Conservation (phyloP, 1,139 yeast genomes). For the Suhomyces wounanorum region DNA sequence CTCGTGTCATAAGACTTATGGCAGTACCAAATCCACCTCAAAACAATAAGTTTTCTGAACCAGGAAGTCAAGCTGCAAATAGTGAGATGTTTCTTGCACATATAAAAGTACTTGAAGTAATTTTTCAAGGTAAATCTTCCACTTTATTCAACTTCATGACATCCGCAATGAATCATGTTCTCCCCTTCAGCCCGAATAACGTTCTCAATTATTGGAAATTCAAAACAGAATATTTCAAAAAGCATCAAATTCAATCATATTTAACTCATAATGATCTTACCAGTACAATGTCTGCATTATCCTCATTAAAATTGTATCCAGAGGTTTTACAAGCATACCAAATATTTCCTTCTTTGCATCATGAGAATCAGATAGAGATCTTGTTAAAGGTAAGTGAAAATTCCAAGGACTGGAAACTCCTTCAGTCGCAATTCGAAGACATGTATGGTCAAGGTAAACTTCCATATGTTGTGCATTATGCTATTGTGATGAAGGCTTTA, state of each 20-base stretch:
- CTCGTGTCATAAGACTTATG: slow-evolving; percentile 22
- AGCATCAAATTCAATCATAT: not conserved
- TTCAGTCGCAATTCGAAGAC: slow-evolving; percentile 64
- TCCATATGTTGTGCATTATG: slow-evolving; percentile 61
- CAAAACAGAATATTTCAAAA: slow-evolving; percentile 18
- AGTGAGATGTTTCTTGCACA: slow-evolving; percentile 14
- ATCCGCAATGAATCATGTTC: slow-evolving; percentile 23
- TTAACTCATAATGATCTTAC: slow-evolving; percentile 27
- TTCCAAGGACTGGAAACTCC: slow-evolving; percentile 55
- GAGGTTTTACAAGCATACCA: slow-evolving; percentile 31
- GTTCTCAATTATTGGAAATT: slow-evolving; percentile 30
- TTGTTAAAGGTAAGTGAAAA: slow-evolving; percentile 53
- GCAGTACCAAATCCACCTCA: slow-evolving; percentile 15
- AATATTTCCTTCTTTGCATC: slow-evolving; percentile 27
- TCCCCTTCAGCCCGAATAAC: slow-evolving; percentile 22
- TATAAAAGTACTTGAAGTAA: slow-evolving; percentile 9
- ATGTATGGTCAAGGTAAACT: slow-evolving; percentile 58
- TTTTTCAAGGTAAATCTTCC: slow-evolving; percentile 5
- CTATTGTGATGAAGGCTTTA: slow-evolving; percentile 64
- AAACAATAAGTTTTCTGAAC: not conserved
- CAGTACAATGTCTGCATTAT: slow-evolving; percentile 33
- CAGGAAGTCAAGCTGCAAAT: not conserved
- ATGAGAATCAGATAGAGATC: slow-evolving; percentile 45
- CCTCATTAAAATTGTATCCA: slow-evolving; percentile 23
- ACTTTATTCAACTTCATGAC: slow-evolving; percentile 25